Conservation (phyloP, 768 basidiomycete genomes). For the Suillus bovinus region DNA sequence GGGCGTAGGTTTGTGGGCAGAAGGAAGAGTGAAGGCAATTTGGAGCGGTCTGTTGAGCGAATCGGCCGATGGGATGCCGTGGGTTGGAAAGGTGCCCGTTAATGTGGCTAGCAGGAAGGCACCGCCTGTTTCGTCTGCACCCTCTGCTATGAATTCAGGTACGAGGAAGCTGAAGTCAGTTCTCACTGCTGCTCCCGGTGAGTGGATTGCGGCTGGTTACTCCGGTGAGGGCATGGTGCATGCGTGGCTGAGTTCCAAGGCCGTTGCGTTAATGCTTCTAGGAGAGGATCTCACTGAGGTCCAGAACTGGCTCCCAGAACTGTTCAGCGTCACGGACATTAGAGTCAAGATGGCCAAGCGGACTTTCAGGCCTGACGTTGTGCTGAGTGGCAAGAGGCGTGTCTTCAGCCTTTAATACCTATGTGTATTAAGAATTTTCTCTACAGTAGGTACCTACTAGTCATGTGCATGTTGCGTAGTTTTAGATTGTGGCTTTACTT, state of each 20-base stretch:
- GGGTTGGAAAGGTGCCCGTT: slow-evolving; percentile 66
- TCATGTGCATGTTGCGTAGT: not conserved
- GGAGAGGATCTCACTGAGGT: slow-evolving; percentile 31
- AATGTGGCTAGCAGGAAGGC: slow-evolving; percentile 44
- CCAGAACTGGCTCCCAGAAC: not conserved
- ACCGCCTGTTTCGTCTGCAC: slow-evolving; percentile 14
- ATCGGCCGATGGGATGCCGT: slow-evolving; percentile 62
- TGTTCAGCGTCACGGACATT: not conserved
- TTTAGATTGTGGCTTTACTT: too few relatives aligned
- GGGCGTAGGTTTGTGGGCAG: slow-evolving; percentile 33
- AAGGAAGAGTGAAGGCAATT: slow-evolving; percentile 50
- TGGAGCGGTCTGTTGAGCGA: slow-evolving; percentile 69
- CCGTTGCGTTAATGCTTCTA: slow-evolving; percentile 60
- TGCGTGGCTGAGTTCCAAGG: slow-evolving; percentile 63
- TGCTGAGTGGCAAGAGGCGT: not conserved
- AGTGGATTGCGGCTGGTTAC: slow-evolving; percentile 75
- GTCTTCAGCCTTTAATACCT: not conserved
- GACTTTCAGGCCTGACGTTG: not conserved
- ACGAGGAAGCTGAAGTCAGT: not conserved
- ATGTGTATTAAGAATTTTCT: not conserved
- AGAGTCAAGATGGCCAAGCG: not conserved
- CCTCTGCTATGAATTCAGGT: not conserved
- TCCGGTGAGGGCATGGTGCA: slow-evolving; percentile 75
- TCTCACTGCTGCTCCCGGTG: slow-evolving; percentile 43
- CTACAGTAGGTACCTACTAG: not conserved